Base-by-base conservation (phyloP, 441 rosid species). In the Cnidoscolus chayamansa region DNA sequence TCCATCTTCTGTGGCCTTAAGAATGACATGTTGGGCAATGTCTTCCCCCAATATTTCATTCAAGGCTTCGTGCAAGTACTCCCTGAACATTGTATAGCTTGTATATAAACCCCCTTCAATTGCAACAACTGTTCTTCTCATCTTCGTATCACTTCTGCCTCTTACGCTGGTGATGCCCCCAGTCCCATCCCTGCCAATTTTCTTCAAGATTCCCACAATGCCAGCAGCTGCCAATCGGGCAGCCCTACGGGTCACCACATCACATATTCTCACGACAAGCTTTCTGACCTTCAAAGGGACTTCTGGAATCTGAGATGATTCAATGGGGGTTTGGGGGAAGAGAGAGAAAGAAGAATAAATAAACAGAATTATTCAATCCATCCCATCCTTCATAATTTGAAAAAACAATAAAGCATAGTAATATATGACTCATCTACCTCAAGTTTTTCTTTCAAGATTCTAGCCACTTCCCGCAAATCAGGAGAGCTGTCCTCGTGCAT, bases 191-290 rank as follows among this genome's bases (percentile, higher is more conserved):
- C 98, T 85, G 15, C 99, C 93, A 0, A 90, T 86, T 84, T 94
- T 92, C 84, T 90, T 94, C 81, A 94, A 74, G 69, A 92, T 92
- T 75, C 97, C 98, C 13, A 83, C 90, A 0, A 92, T 86, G 7
- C 97, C 99, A 40, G 99, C 96, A 55, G 98, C 97, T 37, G 88
- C 96, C 79, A 94, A 80, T 65, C 98, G 84, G 37, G 97, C 98
- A 17, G 98, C 99, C 76, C 98, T 86, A 0, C 89, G 81, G 12
- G 96, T 86, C 64, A 94, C 96, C 59, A 86, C 85, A 4, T 92
- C 94, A 35, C 99, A 94, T 74, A 94, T 73, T 68, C 85, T 89
- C 20, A 88, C 88, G 12, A 89, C 83, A 25, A 94, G 86, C 87
- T 86, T 92, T 75, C 96, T 82, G 15, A 80, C 86, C 77, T 87